Conservation (phyloP, 345 rosid genomes). For the Acer negundo region DNA sequence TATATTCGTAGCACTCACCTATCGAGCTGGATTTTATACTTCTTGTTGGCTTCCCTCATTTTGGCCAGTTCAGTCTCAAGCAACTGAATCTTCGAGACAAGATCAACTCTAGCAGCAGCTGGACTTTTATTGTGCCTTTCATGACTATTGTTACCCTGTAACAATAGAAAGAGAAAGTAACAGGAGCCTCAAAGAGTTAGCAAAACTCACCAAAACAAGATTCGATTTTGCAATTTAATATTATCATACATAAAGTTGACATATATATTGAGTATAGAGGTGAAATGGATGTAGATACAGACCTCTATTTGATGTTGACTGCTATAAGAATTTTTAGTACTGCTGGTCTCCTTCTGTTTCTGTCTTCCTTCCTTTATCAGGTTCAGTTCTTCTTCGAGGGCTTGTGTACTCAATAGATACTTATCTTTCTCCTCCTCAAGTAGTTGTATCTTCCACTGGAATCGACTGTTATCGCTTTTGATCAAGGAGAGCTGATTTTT, state of each 20-base stretch:
- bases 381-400: conserved; percentile 48
- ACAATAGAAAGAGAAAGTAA: background rate
- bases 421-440: conserved; percentile 48
- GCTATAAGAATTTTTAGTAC: background rate
- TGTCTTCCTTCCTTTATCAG: conserved; percentile 36
- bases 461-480: conserved; percentile 42
- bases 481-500: conserved; percentile 40
- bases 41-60: conserved; percentile 32
- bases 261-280: background rate
- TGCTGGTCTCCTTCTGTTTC: conserved; percentile 22
- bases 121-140: conserved; percentile 15
- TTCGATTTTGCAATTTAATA: background rate
- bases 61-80: conserved; percentile 38
- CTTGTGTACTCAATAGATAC: conserved; percentile 27
- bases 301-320: conserved; percentile 32
- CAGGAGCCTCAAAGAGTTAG: background rate
- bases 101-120: conserved; percentile 9
- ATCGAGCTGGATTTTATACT: conserved; percentile 29
- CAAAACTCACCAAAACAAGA: background rate
- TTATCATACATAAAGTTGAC: background rate
- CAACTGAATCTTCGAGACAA: conserved; percentile 28
- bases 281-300: conserved; percentile 7
- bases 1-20: conserved; percentile 26
- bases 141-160: conserved; percentile 28
- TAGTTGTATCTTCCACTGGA: conserved; percentile 39